These are phyloP conservation scores for Nicotiana noctiflora DNA, from an alignment of 257 asterid species.

Conservation along the genomic window DNA sequence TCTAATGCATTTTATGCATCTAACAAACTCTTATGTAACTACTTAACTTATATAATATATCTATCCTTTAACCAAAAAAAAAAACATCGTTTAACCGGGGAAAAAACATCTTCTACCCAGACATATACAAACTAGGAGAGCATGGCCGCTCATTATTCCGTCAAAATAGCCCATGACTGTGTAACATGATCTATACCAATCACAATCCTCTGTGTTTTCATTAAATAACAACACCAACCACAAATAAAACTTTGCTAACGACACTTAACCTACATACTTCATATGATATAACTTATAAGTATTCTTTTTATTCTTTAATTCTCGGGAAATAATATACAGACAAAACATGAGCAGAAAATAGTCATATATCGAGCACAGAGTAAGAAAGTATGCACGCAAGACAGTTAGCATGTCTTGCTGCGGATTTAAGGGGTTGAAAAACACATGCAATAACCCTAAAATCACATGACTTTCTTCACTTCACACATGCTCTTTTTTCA, in stretches of 20 bases:
- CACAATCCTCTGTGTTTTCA: neutral
- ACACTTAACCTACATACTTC: neutral
- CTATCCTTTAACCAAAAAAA: too few relatives aligned
- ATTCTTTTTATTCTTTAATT: neutral
- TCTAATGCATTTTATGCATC: too few relatives aligned
- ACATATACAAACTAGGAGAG: neutral
- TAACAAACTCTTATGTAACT: too few relatives aligned
- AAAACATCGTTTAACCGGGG: neutral
- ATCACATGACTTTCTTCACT: neutral
- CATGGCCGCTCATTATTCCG: neutral
- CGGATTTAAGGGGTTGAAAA: neutral
- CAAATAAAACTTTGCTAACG: neutral
- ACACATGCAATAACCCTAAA: slow-evolving; percentile 7
- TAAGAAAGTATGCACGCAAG: neutral
- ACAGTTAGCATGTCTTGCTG: neutral
- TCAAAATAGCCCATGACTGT: neutral
- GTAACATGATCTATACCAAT: neutral
- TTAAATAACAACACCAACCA: neutral
- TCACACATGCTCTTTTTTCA: neutral
- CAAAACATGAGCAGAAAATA: neutral
- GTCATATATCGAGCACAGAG: neutral
- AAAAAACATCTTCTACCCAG: neutral
- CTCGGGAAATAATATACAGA: neutral
- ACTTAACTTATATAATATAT: too few relatives aligned
- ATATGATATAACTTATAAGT: neutral